Percentiles rank a stretch among this genome's conserved stretches.
Conservation (phyloP, 2,329 filamentous ascomycete species). For the Epicoccum nigrum region DNA sequence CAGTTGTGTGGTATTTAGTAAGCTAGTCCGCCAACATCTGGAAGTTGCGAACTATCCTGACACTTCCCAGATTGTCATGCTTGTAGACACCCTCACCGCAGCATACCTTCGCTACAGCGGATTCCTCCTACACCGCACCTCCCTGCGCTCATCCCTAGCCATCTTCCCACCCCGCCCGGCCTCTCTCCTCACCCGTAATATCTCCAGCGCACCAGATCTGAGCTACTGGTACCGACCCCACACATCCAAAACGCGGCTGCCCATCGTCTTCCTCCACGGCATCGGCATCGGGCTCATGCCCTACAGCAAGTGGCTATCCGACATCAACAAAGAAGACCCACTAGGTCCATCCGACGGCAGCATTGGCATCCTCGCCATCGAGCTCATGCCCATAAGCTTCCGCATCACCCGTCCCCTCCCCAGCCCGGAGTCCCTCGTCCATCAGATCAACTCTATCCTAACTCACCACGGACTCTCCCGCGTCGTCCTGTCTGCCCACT, state of each 20-base stretch:
- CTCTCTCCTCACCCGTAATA: constrained; percentile 52
- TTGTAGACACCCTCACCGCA: constrained; percentile 58
- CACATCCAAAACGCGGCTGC: constrained; percentile 61
- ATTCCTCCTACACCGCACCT: constrained; percentile 60
- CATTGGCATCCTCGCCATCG: constrained; percentile 69
- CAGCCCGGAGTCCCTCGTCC: constrained; percentile 59
- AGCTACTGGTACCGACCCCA: constrained; percentile 73
- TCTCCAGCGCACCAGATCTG: constrained; percentile 58
- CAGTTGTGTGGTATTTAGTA: constrained; percentile 68
- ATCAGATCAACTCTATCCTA: constrained; percentile 64
- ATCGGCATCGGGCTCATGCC: constrained; percentile 72
- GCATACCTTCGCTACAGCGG: constrained; percentile 54
- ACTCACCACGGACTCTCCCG: constrained; percentile 62
- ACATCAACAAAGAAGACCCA: constrained; percentile 52
- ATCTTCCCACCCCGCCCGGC: constrained; percentile 67
- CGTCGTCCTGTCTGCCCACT: constrained; percentile 67
- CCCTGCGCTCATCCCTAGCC: constrained; percentile 51
- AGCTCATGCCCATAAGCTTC: constrained; percentile 70
- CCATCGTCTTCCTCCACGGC: constrained; percentile 72
- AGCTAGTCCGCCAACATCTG: constrained; percentile 30
- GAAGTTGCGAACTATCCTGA: background rate
- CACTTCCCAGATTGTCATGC: constrained; percentile 50
- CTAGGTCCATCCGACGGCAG: constrained; percentile 48
- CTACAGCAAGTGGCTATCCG: constrained; percentile 63
- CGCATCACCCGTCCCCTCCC: constrained; percentile 64